Evolutionary conservation across 2,329 filamentous ascomycete species (phyloP), one percentile per base, ranked within the genome.

Genomic region (Polytolypa hystricis): DNA sequence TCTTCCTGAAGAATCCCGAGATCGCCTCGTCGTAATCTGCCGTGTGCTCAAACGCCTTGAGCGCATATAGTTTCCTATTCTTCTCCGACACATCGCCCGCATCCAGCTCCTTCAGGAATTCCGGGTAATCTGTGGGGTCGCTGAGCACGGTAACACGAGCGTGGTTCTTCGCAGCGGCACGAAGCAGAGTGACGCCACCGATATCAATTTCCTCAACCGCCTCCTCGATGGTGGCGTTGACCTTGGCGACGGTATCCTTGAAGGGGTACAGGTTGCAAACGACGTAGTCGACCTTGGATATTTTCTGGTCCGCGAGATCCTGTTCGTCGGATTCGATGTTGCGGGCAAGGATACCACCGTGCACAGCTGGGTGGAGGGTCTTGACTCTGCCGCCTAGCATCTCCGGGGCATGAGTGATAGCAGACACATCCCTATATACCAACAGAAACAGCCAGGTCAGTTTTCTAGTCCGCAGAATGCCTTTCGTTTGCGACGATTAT

Each of bases 261-360:
- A 98, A 98, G 9, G 91, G 91, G 65, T 98, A 96, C 38, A 98
- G 74, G 68, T 98, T 98, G 80, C 91, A 96, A 58, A 98, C 81
- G 51, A 94, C 85, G 53, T 81, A 93, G 73, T 93, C 85, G 42
- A 94, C 85, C 68, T 93, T 93, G 68, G 83, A 74, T 60, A 94
- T 94, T 65, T 86, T 91, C 67, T 93, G 85, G 62, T 91, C 83
- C 35, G 84, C 85, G 33, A 98, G 79, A 57, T 98, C 91, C 65
- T 94, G 93, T 67, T 96, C 85, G 64, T 98, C 91, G 10, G 87
- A 89, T 48, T 83, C 86, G 48, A 96, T 80, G 64, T 96, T 79
- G 47, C 91, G 84, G 42, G 91, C 91, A 44, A 98, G 80, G 51
- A 98, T 96, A 47, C 69, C 67, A 41, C 67, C 82, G 56, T 87